Evolutionary conservation across 2,329 filamentous ascomycete genomes (phyloP), one percentile per base, ranked within the genome.

Genomic region (Pseudogymnoascus sp.): DNA sequence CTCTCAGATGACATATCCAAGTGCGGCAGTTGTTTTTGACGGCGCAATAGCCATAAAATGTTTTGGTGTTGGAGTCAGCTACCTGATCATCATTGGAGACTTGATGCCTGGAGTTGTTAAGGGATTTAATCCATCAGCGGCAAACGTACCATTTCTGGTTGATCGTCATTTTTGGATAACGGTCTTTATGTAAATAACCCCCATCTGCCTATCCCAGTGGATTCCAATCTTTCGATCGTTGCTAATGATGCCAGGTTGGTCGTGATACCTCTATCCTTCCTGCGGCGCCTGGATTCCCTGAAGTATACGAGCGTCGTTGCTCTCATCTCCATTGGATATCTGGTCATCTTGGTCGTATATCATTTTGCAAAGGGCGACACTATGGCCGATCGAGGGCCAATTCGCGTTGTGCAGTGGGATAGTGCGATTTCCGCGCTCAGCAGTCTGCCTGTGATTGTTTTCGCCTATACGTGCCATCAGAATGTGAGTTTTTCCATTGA

Each of bases 401-500:
- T 99, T 65, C 85, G 89, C 60, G 78, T 91, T 31, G 81, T 97
- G 67, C 79, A 84, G 66, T 96, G 91, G 88, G 88, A 86, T 47
- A 91, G 93, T 7, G 82, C 90, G 2, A 81, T 96, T 9, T 84
- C 89, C 36, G 87, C 89, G 6, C 80, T 99, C 62, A 91, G 91
- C 69, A 93, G 90, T 67, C 85, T 99, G 67, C 95, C 95, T 0
- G 92, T 99, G 62, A 93, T 97, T 64, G 91, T 99, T 1, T 99
- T 99, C 80, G 95, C 93, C n/a, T 99, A 97, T 75, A 99, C 95
- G 1, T 99, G 95, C 74, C 95, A 99, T 76, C 95, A 99, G 73
- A 99, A 99, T 74, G 91, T 95, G 78, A 68, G 85, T 73, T 7
- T 19, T 42, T 10, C 33, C 4, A 61, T 40, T 31, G 64, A 64